phyloP scores from a whole-genome alignment of 2,329 filamentous ascomycete species.

The Penicillium sp. region DNA sequence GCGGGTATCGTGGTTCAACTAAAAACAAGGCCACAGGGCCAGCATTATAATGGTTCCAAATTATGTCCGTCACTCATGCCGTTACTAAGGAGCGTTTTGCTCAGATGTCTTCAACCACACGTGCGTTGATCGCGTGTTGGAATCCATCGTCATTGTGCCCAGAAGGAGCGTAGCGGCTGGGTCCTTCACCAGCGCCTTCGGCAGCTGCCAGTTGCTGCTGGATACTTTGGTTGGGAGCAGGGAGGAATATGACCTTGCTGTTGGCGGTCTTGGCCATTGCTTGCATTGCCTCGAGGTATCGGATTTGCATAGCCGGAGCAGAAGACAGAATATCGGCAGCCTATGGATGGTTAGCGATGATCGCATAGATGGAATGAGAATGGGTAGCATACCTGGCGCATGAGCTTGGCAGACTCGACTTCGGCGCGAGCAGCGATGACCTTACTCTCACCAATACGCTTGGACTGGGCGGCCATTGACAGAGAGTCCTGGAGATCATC shows the following conservation, averaged over 20 bases:
- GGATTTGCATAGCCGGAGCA: conserved; percentile 96
- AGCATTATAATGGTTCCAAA: conserved; percentile 22
- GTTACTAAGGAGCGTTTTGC: not conserved
- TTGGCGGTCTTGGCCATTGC: conserved; percentile 95
- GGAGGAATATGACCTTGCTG: conserved; percentile 84
- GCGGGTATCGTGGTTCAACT: conserved; percentile 40
- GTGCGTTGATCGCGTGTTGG: conserved; percentile 79
- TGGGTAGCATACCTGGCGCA: conserved; percentile 60
- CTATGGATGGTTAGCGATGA: conserved; percentile 26
- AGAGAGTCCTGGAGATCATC: conserved; percentile 93
- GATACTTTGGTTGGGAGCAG: conserved; percentile 65
- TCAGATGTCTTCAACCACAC: conserved; percentile 85
- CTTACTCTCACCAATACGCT: conserved; percentile 98
- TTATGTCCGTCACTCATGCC: conserved; percentile 14
- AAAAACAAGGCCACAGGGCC: conserved; percentile 20
- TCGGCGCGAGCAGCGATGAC: conserved; percentile 97
- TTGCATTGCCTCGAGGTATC: conserved; percentile 98
- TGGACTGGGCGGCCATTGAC: conserved; percentile 97
- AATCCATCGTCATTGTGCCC: conserved; percentile 62
- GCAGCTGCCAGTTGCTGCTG: conserved; percentile 56
- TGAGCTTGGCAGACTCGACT: conserved; percentile 90
- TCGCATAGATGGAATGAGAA: not conserved
- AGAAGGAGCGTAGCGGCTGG: conserved; percentile 54
- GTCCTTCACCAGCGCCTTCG: conserved; percentile 60
- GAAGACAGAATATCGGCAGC: conserved; percentile 91